Evolutionary conservation across 106 monocot genomes (phyloP).

Genomic region (Dendrobium catenatum): DNA sequence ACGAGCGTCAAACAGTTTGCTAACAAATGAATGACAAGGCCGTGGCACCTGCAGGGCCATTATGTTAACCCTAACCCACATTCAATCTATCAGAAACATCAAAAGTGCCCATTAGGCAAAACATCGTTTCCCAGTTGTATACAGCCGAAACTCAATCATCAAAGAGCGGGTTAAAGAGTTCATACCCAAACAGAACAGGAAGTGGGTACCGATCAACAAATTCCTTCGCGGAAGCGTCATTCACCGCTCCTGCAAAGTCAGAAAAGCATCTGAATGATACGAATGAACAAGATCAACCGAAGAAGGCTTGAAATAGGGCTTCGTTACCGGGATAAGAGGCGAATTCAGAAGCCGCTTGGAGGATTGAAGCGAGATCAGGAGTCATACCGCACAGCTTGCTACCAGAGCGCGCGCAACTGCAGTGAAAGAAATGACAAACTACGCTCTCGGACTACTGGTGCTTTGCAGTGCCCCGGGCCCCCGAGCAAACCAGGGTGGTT

Average conservation of each 20-base stretch:
- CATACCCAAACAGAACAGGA: slow-evolving; percentile 46
- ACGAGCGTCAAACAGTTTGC: neutral
- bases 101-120: neutral
- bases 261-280: neutral
- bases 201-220: slow-evolving; percentile 88
- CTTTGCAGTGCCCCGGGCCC: no score
- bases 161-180: neutral
- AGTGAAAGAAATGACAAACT: neutral
- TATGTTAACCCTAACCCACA: neutral
- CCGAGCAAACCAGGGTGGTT: neutral
- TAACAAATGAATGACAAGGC: neutral
- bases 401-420: slow-evolving; percentile 14
- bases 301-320: neutral
- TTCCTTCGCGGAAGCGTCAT: slow-evolving; percentile 62
- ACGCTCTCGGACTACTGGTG: neutral
- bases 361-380: slow-evolving; percentile 28
- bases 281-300: neutral
- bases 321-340: slow-evolving; percentile 62
- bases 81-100: neutral
- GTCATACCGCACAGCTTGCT: neutral
- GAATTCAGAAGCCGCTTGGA: slow-evolving; percentile 76
- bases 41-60: neutral
- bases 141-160: neutral
- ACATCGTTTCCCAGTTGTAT: neutral
- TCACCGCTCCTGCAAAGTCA: slow-evolving; percentile 2